Evolutionary conservation across 176 grass and related monocot species (phyloP).

Genomic region (Otatea glauca): DNA sequence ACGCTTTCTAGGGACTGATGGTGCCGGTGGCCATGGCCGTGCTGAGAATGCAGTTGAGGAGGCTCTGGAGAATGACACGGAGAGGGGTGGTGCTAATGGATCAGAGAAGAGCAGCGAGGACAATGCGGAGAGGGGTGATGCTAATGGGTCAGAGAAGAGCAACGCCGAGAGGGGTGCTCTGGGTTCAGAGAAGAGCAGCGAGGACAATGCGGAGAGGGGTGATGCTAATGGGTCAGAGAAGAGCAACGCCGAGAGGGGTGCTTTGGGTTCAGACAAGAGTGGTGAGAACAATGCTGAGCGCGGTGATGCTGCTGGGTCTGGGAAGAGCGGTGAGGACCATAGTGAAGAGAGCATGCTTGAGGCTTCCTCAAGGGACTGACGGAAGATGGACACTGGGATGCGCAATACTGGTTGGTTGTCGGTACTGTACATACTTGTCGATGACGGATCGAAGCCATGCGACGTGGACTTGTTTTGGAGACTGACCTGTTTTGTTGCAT

Average conservation of each 20-base stretch:
- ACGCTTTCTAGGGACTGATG: conserved; percentile 1
- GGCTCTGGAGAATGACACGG: conserved; percentile 11
- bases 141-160: neutral
- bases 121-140: neutral
- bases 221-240: neutral
- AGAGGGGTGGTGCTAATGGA: neutral
- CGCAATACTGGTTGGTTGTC: neutral
- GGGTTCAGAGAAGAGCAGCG: neutral
- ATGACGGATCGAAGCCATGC: neutral
- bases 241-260: neutral
- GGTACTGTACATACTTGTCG: conserved; percentile 48
- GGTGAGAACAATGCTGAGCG: neutral
- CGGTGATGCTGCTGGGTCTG: neutral
- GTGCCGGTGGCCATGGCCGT: neutral
- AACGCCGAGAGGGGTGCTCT: neutral
- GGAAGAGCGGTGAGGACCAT: neutral
- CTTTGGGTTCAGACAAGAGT: neutral
- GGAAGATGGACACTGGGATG: conserved; percentile 8
- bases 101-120: conserved; percentile 6
- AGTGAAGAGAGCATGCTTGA: neutral
- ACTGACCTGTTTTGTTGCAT: conserved; percentile 5
- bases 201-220: neutral
- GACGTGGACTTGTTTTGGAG: conserved; percentile 18
- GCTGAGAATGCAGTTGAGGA: conserved; percentile 36
- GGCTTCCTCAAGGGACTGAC: neutral